A percentile compares a stretch with the other conserved stretches of the same genome.
phyloP scores from a whole-genome alignment of 2,329 filamentous ascomycete genomes.

The Colletotrichum horii region DNA sequence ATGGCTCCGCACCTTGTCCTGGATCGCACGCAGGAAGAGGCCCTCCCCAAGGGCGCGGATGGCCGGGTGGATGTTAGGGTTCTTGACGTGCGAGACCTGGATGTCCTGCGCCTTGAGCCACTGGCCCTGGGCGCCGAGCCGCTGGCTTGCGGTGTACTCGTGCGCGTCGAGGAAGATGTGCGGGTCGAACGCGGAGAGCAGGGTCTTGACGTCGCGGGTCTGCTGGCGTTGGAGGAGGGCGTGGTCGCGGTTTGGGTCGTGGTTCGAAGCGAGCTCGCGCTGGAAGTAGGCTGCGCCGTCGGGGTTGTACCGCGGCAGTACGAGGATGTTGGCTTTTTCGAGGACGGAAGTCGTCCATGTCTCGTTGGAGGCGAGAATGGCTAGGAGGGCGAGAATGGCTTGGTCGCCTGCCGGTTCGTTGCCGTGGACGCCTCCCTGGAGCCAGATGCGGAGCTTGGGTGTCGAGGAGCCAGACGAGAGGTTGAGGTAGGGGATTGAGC shows the following conservation, averaged over 20 bases:
- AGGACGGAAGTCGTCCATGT: constrained; percentile 31
- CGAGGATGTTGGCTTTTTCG: constrained; percentile 28
- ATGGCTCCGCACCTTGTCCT: constrained; percentile 26
- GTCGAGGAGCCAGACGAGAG: constrained; percentile 3
- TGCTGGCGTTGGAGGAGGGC: constrained; percentile 33
- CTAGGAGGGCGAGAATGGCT: constrained; percentile 31
- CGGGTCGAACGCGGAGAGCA: constrained; percentile 28
- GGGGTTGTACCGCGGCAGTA: constrained; percentile 35
- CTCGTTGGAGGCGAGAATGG: constrained; percentile 29
- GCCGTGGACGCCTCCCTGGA: constrained; percentile 35
- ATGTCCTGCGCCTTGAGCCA: constrained; percentile 29
- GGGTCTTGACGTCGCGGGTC: constrained; percentile 31
- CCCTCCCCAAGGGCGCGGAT: constrained; percentile 32
- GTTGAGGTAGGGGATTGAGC: constrained; percentile 24
- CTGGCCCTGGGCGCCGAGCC: neutral
- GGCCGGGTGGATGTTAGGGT: constrained; percentile 33
- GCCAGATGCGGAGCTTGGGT: constrained; percentile 31
- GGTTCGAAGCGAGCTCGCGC: constrained; percentile 29
- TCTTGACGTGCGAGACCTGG: constrained; percentile 35
- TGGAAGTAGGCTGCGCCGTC: constrained; percentile 37
- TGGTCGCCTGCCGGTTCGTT: constrained; percentile 36
- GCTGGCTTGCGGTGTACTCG: constrained; percentile 29
- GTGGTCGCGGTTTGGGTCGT: constrained; percentile 37
- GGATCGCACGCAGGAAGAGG: constrained; percentile 31
- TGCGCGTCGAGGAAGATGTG: constrained; percentile 36